These are phyloP conservation scores for Backusella mclennaniae DNA, from an alignment of 192 early-diverging fungal species.

Conservation along the genomic window DNA sequence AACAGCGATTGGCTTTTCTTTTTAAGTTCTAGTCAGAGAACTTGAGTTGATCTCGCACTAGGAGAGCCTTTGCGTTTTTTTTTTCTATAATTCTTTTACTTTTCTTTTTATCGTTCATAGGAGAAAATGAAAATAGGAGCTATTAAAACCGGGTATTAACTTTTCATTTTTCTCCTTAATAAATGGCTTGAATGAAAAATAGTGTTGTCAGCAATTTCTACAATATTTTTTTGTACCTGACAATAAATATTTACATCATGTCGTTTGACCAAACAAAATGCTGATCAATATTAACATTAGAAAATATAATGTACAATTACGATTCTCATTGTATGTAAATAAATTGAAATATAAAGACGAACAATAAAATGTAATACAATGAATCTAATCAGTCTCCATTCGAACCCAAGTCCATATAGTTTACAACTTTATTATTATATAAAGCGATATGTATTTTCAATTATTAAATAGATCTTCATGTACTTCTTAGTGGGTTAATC, in stretches of 20 bases:
- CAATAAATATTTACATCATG: neutral
- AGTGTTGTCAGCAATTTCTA: conserved; percentile 1
- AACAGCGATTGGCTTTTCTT: neutral
- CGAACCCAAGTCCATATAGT: neutral
- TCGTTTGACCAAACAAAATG: neutral
- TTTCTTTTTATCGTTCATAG: neutral
- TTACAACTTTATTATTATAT: neutral
- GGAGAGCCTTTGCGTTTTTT: neutral
- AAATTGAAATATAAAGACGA: neutral
- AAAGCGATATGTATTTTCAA: neutral
- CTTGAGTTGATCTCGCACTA: neutral
- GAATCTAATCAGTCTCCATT: neutral
- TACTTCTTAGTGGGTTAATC: neutral
- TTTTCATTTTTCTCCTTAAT: neutral
- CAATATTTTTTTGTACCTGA: neutral
- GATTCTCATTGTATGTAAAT: neutral
- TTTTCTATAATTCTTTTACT: neutral
- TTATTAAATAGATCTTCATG: neutral
- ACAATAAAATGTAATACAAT: neutral
- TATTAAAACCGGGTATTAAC: neutral
- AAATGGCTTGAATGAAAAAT: neutral
- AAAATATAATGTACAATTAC: neutral
- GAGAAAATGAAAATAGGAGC: conserved; percentile 3
- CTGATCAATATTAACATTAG: neutral
- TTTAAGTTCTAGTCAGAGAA: neutral